Evolutionary conservation across 805 yeast species (phyloP), one percentile per base, ranked within the genome.

Genomic region (Blastobotrys muscicola): DNA sequence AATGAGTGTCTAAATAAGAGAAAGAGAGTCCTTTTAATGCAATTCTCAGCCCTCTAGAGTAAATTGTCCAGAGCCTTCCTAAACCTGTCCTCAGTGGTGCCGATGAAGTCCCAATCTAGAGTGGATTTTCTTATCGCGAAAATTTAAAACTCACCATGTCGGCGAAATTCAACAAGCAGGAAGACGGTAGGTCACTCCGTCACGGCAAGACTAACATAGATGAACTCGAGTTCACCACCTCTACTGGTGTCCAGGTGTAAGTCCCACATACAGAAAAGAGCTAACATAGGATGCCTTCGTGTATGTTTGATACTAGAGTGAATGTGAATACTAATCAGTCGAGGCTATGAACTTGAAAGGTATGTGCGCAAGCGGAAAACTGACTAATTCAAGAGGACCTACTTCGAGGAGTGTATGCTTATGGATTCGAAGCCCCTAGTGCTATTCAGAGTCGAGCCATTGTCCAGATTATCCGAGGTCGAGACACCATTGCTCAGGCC

Each of bases 371-470:
- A 20, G 26, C 26, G 14, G 15, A 12, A 16, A 12, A 8, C 20
- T 9, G 10, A 3, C 26, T 12, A 42, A 43, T n/a, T 6, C 16
- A 23, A 38, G 51, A 49, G 8, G 47, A 50, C 26, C 43, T 52
- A 8, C 46, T 52, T 14, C 47, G 74, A 48, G 80, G 92, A 50
- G 80, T 83, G 43, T 83, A 80, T 60, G 82, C 80, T 53, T 82
- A 82, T 65, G 94, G 94, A 49, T 83, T 79, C 64, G 89, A 82
- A 64, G 68, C 76, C 16, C 94, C 94, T 32, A 79, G 86, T 32
- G 85, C 92, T 33, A 84, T 83, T 61, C 94, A 83, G 63, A 78
- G 80, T 45, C 68, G 92, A 55, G 94, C 92, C 39, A 83, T 83
- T 52, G 70, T 77, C 60, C 90, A 82, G 57, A 82, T 83, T 53